These are phyloP conservation scores for Neurospora hispaniola DNA, from an alignment of 495 filamentous ascomycete genomes.

Conservation along the genomic window DNA sequence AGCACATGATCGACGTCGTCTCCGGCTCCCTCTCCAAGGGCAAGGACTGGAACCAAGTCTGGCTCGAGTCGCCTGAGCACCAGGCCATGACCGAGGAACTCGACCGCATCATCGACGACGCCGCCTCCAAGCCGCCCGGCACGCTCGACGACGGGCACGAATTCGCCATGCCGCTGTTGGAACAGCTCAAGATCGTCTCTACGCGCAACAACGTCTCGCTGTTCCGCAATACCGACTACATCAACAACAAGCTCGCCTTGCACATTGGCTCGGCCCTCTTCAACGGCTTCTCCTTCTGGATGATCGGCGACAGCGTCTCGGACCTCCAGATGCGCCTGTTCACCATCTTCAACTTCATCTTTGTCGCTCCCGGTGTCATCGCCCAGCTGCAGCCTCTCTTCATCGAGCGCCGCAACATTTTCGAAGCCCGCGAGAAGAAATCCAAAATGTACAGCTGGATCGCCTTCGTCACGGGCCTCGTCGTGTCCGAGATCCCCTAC, in stretches of 20 bases:
- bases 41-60: conserved; percentile 68
- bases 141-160: conserved; percentile 22
- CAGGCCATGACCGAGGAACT: conserved; percentile 51
- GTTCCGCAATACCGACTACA: conserved; percentile 62
- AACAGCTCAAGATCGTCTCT: conserved; percentile 36
- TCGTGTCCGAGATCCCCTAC: conserved; percentile 52
- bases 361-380: conserved; percentile 37
- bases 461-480: conserved; percentile 39
- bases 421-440: conserved; percentile 58
- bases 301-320: conserved; percentile 48
- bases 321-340: conserved; percentile 69
- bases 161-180: conserved; percentile 18
- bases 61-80: conserved; percentile 60
- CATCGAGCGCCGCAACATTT: conserved; percentile 56
- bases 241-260: conserved; percentile 47
- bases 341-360: conserved; percentile 56
- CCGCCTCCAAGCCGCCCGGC: conserved; percentile 20
- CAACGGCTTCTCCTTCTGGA: conserved; percentile 71
- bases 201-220: conserved; percentile 59
- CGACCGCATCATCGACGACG: conserved; percentile 38
- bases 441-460: conserved; percentile 69
- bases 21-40: conserved; percentile 44
- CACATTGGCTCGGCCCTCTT: conserved; percentile 41
- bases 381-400: conserved; percentile 60
- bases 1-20: conserved; percentile 83